Base-by-base conservation (phyloP, 441 rosid species). In the Syzygium syzygioides region DNA sequence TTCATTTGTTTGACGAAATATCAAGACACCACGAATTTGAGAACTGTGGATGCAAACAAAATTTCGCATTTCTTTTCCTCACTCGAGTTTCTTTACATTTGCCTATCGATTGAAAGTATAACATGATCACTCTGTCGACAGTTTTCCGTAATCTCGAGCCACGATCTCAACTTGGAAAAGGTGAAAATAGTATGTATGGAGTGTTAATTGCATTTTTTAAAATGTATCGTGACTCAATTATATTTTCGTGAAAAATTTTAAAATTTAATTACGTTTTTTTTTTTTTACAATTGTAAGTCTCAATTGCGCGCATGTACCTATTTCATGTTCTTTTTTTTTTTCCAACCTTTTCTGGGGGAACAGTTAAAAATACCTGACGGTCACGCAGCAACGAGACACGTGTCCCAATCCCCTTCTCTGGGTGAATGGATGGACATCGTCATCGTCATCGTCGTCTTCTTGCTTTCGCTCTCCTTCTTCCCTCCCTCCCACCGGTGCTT, bases 221-320 rank as follows among this genome's bases (percentile, higher is more conserved):
- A 41, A 1, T 41, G n/a, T n/a, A 7, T 41, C 9, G 7, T 1
- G 1, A 41, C 1, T 41, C 9, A 45, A 45, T 45, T 45, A 7
- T 45, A 7, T 0, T 7, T 7, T 7, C 48, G 48, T 0, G 0
- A 7, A 7, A 45, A 45, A 7, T 45, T 41, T 45, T 7, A 7
- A 45, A 7, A 7, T 7, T 7, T 45, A 7, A 45, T 45, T 45
- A 45, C 48, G 48, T 41, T 5, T 41, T 45, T 45, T 45, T 9
- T 55, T 55, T 68, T 1, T 15, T 17, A n/a, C n/a, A n/a, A n/a
- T n/a, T n/a, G n/a, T n/a, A n/a, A n/a, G n/a, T n/a, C n/a, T n/a
- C n/a, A n/a, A n/a, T n/a, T n/a, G n/a, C n/a, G n/a, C n/a, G n/a
- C n/a, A n/a, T n/a, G n/a, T n/a, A n/a, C n/a, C n/a, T n/a, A n/a